phyloP scores from a whole-genome alignment of 805 yeast genomes.

The Wickerhamiella vanderwaltii region DNA sequence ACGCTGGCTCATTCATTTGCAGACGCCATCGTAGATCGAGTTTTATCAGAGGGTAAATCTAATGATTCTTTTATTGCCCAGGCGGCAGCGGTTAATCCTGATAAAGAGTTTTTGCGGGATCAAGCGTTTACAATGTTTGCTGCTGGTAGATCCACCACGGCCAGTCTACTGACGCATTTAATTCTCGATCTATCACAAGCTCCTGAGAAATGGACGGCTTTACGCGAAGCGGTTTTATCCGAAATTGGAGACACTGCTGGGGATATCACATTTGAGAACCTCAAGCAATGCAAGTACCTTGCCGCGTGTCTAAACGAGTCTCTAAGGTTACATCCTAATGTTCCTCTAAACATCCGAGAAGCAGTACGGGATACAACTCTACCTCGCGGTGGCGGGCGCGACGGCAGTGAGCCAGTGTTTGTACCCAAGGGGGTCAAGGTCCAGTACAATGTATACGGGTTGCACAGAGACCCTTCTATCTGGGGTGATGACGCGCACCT shows the following conservation, averaged over 20 bases:
- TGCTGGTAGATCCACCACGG: slow-evolving; percentile 39
- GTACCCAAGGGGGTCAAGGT: slow-evolving; percentile 31
- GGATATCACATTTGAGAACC: slow-evolving; percentile 29
- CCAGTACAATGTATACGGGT: slow-evolving; percentile 27
- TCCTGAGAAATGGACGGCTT: slow-evolving; percentile 15
- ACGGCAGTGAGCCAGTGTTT: slow-evolving; percentile 27
- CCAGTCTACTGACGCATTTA: slow-evolving; percentile 33
- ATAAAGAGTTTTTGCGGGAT: slow-evolving; percentile 32
- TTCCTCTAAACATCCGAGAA: slow-evolving; percentile 33
- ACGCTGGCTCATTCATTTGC: slow-evolving; percentile 28
- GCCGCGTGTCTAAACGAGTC: slow-evolving; percentile 33
- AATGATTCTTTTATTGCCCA: slow-evolving; percentile 21
- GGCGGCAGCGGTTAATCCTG: slow-evolving; percentile 13
- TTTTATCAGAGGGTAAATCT: slow-evolving; percentile 25
- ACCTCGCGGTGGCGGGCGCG: slow-evolving; percentile 36
- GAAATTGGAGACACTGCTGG: slow-evolving; percentile 6
- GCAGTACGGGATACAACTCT: slow-evolving; percentile 32
- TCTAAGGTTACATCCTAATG: slow-evolving; percentile 36
- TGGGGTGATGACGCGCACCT: slow-evolving; percentile 32
- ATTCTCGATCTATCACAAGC: slow-evolving; percentile 32
- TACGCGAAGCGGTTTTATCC: slow-evolving; percentile 21
- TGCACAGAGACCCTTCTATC: slow-evolving; percentile 29
- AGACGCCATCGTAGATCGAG: slow-evolving; percentile 30
- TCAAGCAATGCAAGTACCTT: slow-evolving; percentile 33
- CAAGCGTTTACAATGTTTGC: slow-evolving; percentile 34